Evolutionary conservation across 2,329 filamentous ascomycete species (phyloP).

Genomic region (Neurospora crassa): DNA sequence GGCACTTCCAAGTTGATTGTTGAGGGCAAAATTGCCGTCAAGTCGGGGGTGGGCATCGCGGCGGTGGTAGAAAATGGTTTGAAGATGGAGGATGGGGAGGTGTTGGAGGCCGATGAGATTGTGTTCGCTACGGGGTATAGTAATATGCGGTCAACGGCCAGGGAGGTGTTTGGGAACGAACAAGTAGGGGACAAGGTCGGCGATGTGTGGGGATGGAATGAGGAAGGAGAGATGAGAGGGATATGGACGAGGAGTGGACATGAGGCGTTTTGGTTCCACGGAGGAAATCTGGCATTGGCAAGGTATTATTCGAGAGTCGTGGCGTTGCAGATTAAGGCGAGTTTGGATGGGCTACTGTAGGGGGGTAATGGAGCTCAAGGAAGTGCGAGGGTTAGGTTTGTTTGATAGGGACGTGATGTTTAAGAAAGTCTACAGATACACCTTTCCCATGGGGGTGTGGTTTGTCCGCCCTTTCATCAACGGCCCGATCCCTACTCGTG

Average conservation of each 20-base stretch:
- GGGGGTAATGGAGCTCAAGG: not conserved
- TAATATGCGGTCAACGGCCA: conserved; percentile 56
- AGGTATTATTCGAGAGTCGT: conserved; percentile 48
- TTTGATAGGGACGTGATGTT: not conserved
- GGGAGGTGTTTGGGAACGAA: conserved; percentile 49
- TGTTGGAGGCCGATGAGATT: conserved; percentile 52
- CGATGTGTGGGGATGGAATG: conserved; percentile 54
- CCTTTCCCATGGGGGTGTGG: not conserved
- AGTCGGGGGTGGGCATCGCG: conserved; percentile 46
- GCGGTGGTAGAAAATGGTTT: conserved; percentile 37
- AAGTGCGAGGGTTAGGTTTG: not conserved
- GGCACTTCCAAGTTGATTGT: conserved; percentile 52
- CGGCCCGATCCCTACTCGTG: too few species aligned
- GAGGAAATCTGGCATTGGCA: conserved; percentile 54
- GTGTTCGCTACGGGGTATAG: conserved; percentile 56
- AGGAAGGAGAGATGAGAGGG: conserved; percentile 43
- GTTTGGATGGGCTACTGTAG: conserved; percentile 21
- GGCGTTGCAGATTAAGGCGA: conserved; percentile 43
- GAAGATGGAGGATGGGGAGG: conserved; percentile 42
- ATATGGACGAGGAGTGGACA: conserved; percentile 53
- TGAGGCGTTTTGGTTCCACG: conserved; percentile 57
- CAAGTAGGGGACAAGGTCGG: conserved; percentile 46
- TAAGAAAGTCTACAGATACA: not conserved
- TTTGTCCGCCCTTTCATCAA: too few species aligned
- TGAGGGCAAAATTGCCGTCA: conserved; percentile 54